A percentile compares a stretch with the other conserved stretches of the same genome.
Evolutionary conservation across 176 grass and related monocot genomes (phyloP).

Genomic region (Pontederia crassipes): DNA sequence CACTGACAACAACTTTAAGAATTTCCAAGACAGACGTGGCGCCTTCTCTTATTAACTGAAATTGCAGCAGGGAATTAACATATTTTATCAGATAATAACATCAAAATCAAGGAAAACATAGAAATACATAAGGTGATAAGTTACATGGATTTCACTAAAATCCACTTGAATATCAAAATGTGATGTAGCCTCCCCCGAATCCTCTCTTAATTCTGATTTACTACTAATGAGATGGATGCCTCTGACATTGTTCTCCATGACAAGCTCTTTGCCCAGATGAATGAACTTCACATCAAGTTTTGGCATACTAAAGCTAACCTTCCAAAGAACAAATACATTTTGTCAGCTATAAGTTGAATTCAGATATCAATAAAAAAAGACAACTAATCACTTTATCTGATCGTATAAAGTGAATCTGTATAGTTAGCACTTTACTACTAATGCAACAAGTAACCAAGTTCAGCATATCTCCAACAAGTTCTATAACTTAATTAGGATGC

Average conservation of each 20-base stretch:
- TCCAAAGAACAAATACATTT: conserved; percentile 80
- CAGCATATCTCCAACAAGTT: too few species aligned
- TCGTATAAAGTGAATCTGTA: too few species aligned
- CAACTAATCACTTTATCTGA: too few species aligned
- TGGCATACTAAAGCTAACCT: conserved; percentile 99
- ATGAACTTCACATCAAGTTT: conserved; percentile 97
- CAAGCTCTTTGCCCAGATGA: conserved; percentile 62
- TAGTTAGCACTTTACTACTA: too few species aligned
- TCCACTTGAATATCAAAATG: conserved; percentile 95
- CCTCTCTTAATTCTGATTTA: conserved; percentile 57
- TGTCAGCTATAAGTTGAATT: conserved; percentile 38
- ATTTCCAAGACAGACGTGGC: conserved; percentile 81
- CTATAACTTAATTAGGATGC: too few species aligned
- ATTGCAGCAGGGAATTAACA: conserved; percentile 12
- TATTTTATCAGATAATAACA: neutral
- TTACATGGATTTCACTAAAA: conserved; percentile 96
- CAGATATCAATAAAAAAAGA: neutral
- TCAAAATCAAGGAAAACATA: neutral
- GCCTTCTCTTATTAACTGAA: conserved; percentile 81
- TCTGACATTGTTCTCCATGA: conserved; percentile 75
- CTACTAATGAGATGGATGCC: conserved; percentile 73
- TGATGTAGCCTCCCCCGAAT: conserved; percentile 56
- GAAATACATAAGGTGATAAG: conserved; percentile 11
- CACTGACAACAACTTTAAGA: conserved; percentile 65
- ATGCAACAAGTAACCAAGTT: too few species aligned